phyloP scores from a whole-genome alignment of 2,329 filamentous ascomycete genomes.

The Fusarium sarcochroum region DNA sequence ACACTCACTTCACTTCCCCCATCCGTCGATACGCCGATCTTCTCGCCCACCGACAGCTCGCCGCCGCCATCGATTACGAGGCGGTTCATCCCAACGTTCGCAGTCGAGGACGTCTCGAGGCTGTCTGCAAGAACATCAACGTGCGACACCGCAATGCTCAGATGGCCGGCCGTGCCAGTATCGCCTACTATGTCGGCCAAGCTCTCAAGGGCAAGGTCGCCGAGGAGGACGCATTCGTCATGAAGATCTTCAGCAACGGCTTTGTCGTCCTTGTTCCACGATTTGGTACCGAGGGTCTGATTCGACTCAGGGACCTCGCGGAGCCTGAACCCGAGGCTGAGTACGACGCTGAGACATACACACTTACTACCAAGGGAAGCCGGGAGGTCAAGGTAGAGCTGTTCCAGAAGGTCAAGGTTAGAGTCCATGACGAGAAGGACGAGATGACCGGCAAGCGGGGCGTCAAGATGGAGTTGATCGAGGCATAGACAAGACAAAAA shows the following conservation, averaged over 20 bases:
- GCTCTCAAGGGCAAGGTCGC: constrained; percentile 83
- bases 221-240: constrained; percentile 93
- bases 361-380: constrained; percentile 72
- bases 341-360: constrained; percentile 90
- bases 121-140: constrained; percentile 98
- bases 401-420: constrained; percentile 92
- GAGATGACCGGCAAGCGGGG: constrained; percentile 96
- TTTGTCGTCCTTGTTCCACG: constrained; percentile 96
- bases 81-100: constrained; percentile 84
- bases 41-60: constrained; percentile 92
- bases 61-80: constrained; percentile 95
- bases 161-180: constrained; percentile 91
- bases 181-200: constrained; percentile 98
- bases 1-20: constrained; percentile 98
- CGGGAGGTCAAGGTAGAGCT: constrained; percentile 77
- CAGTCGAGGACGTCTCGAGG: constrained; percentile 87
- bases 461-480: constrained; percentile 80
- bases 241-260: constrained; percentile 97
- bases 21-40: constrained; percentile 99
- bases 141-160: constrained; percentile 97
- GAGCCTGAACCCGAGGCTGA: constrained; percentile 82
- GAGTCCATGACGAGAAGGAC: constrained; percentile 93
- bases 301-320: constrained; percentile 86
- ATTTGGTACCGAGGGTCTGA: constrained; percentile 95
- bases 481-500: constrained; percentile 36